Base-by-base conservation (phyloP, 1,284 basidiomycete genomes). In the Marasmius sp. region DNA sequence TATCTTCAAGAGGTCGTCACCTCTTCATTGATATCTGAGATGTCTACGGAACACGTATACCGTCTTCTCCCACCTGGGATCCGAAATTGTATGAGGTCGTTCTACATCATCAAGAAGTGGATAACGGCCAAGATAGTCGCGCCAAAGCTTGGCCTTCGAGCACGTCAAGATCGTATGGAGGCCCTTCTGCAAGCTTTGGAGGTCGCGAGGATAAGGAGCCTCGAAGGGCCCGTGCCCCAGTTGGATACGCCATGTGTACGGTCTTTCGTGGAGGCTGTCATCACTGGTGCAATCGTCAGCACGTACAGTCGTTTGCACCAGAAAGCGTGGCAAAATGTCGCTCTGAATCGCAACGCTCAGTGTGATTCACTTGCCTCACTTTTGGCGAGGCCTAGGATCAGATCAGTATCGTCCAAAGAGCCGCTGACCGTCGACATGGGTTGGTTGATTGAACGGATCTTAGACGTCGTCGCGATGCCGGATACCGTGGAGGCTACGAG, bases 371-470 rank as follows among this genome's bases (percentile, higher is more conserved):
- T 93, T 8, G 67, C 75, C 0, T 76, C 83, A 1, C 72, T 92
- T 39, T 73, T 93, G 39, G 78, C 80, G 12, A 79, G 80, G 52
- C 83, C 85, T 3, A 74, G 69, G 36, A 73, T 81, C 3, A 76
- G 79, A 39, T 73, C 78, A 1, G 74, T 81, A 14, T 68, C 74
- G n/a, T 79, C 78, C 33, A 76, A 78, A 38, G 82, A 85, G 36
- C 75, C 81, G 11, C 74, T 92, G 59, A 86, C 86, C 10, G 82
- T 89, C 14, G 92, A 93, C 69, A 82, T 92, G 65, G 91, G 89
- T 8, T 94, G 92, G 91, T 73, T 93, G 48, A 72, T 93, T 62
- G 92, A 94, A 71, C 84, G 89, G 52, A 81, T 93, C 71, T 75
- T 93, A 27, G 92, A 93, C 71, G 78, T 93, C 41, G 83, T 92